Percentiles rank a stretch among this genome's conserved stretches.
Evolutionary conservation across 768 basidiomycete genomes (phyloP).

Genomic region (Mycena floridula): DNA sequence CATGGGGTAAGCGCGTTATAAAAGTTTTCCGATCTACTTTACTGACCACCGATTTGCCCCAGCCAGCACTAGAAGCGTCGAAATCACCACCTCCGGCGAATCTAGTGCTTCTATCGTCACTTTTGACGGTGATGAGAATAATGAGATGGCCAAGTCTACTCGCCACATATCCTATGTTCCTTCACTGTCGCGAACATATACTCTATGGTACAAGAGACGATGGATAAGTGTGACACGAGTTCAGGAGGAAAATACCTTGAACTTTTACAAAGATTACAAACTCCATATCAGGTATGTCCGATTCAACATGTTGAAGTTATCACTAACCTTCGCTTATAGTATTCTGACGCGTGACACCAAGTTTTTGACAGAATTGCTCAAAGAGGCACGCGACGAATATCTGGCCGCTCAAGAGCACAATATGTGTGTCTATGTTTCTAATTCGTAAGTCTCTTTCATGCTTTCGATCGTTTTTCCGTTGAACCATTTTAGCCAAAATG

Average conservation of each 20-base stretch:
- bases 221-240: conserved; percentile 33
- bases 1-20: conserved; percentile 40
- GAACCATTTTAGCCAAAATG: conserved; percentile 16
- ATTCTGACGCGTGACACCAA: conserved; percentile 41
- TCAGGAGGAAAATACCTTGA: conserved; percentile 26
- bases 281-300: conserved; percentile 36
- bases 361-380: conserved; percentile 45
- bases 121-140: conserved; percentile 32
- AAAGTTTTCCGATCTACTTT: conserved; percentile 9
- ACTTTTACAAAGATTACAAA: conserved; percentile 27
- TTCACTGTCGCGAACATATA: conserved; percentile 28
- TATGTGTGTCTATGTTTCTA: conserved; percentile 49
- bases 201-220: conserved; percentile 45
- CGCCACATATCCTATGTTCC: conserved; percentile 39
- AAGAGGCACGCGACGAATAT: conserved; percentile 49
- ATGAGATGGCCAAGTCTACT: conserved; percentile 14
- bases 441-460: conserved; percentile 22
- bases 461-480: background rate
- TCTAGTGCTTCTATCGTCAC: conserved; percentile 22
- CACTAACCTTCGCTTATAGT: conserved; percentile 21
- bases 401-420: conserved; percentile 42
- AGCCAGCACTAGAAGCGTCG: conserved; percentile 43
- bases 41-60: conserved; percentile 8
- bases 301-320: background rate
- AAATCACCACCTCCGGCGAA: conserved; percentile 43